Conservation (phyloP, 23 red algal species). For the Gracilaria caudata region DNA sequence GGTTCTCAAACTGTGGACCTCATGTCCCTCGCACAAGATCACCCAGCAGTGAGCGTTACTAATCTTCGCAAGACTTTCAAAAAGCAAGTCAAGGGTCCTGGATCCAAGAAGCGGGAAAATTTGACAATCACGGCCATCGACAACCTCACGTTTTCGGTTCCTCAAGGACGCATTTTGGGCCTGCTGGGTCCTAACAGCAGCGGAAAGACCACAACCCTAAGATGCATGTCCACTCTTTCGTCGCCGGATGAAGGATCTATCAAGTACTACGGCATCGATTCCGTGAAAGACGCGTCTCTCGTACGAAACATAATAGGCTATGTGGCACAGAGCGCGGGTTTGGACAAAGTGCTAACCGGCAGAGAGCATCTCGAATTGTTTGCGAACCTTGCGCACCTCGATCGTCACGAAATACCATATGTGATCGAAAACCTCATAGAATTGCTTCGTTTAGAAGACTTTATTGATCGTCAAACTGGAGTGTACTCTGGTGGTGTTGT, state of each 20-base stretch:
- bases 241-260: slow-evolving; percentile 76
- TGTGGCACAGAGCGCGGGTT: slow-evolving; percentile 89
- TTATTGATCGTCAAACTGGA: slow-evolving; percentile 87
- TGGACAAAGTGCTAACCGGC: slow-evolving; percentile 98
- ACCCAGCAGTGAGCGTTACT: slow-evolving; percentile 58
- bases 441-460: slow-evolving; percentile 81
- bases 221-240: slow-evolving; percentile 78
- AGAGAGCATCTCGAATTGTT: slow-evolving; percentile 97
- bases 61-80: slow-evolving; percentile 70
- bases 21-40: neutral
- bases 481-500: slow-evolving; percentile 89
- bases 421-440: slow-evolving; percentile 78
- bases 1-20: slow-evolving; percentile 9
- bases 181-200: slow-evolving; percentile 91
- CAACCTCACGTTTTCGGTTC: slow-evolving; percentile 70
- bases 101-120: slow-evolving; percentile 32
- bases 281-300: slow-evolving; percentile 45
- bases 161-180: slow-evolving; percentile 72
- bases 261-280: slow-evolving; percentile 82
- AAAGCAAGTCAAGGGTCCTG: slow-evolving; percentile 42
- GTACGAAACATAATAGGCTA: slow-evolving; percentile 79
- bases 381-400: slow-evolving; percentile 76
- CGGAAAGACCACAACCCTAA: slow-evolving; percentile 93
- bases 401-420: neutral
- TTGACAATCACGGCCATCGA: slow-evolving; percentile 65